A percentile compares a stretch with the other conserved stretches of the same genome.
These are phyloP conservation scores for Sporopachydermia cereana DNA, from an alignment of 1,139 yeast species.

Conservation along the genomic window DNA sequence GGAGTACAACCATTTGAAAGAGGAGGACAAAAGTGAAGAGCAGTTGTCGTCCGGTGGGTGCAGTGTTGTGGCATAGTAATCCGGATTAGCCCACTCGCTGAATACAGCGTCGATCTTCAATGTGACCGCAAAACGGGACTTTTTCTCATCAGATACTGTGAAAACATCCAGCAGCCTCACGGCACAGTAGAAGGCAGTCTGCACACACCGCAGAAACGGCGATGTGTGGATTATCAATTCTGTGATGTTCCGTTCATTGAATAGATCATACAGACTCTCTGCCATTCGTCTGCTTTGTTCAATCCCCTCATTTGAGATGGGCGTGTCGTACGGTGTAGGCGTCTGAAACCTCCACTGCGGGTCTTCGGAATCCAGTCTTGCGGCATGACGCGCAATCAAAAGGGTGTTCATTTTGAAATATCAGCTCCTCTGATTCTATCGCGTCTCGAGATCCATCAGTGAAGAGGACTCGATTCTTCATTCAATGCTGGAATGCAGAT, in stretches of 20 bases:
- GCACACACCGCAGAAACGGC: conserved; percentile 28
- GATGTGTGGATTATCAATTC: conserved; percentile 22
- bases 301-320: conserved; percentile 21
- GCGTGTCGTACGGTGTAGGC: conserved; percentile 28
- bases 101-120: conserved; percentile 21
- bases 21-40: conserved; percentile 17
- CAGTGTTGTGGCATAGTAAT: conserved; percentile 22
- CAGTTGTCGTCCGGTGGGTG: conserved; percentile 28
- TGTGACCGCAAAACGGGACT: background rate
- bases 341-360: conserved; percentile 20
- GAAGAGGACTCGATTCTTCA: too few species aligned
- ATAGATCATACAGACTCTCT: conserved; percentile 10
- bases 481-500: too few species aligned
- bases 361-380: conserved; percentile 23
- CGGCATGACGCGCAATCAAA: conserved; percentile 25
- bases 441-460: too few species aligned
- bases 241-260: background rate
- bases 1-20: conserved; percentile 16
- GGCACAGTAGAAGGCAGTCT: conserved; percentile 22
- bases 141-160: conserved; percentile 1
- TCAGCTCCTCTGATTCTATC: too few species aligned
- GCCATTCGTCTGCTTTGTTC: conserved; percentile 18
- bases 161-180: conserved; percentile 1
- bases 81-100: conserved; percentile 31
- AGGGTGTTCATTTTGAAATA: conserved; percentile 13